A percentile compares a stretch with the other conserved stretches of the same genome.
These are phyloP conservation scores for Austropuccinia psidii DNA, from an alignment of 1,284 basidiomycete species.

Conservation along the genomic window DNA sequence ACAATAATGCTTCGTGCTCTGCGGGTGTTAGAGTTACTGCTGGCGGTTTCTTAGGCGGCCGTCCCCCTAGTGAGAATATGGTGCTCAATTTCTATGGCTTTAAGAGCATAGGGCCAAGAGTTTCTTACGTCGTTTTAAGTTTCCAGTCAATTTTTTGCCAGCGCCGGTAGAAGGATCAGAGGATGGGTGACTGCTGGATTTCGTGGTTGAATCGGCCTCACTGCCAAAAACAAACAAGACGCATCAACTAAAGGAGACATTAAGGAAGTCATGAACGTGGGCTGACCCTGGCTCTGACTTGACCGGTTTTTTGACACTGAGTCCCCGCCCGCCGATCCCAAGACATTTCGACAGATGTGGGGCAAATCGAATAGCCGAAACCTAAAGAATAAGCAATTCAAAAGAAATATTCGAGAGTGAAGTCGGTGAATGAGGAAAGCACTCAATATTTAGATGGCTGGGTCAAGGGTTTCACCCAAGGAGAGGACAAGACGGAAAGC, in stretches of 20 bases:
- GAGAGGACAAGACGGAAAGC: not conserved
- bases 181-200: not conserved
- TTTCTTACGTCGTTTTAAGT: constrained; percentile 16
- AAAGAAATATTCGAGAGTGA: too few relatives aligned
- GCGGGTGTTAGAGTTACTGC: not conserved
- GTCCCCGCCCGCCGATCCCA: constrained; percentile 18
- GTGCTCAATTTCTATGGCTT: not conserved
- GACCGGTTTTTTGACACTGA: constrained; percentile 1
- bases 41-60: constrained; percentile 16
- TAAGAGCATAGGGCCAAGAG: not conserved
- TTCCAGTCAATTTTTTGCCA: not conserved
- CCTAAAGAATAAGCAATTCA: not conserved
- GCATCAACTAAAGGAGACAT: not conserved
- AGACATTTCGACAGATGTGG: constrained; percentile 34
- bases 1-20: constrained; percentile 18
- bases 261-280: not conserved
- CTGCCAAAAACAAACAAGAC: not conserved
- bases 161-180: not conserved
- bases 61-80: not conserved
- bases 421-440: too few relatives aligned
- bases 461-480: not conserved
- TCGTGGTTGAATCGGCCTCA: not conserved
- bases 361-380: constrained; percentile 30
- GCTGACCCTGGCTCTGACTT: not conserved
- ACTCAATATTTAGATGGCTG: too few relatives aligned